phyloP scores from a whole-genome alignment of 1,284 basidiomycete species.

The Gomphus sp. region DNA sequence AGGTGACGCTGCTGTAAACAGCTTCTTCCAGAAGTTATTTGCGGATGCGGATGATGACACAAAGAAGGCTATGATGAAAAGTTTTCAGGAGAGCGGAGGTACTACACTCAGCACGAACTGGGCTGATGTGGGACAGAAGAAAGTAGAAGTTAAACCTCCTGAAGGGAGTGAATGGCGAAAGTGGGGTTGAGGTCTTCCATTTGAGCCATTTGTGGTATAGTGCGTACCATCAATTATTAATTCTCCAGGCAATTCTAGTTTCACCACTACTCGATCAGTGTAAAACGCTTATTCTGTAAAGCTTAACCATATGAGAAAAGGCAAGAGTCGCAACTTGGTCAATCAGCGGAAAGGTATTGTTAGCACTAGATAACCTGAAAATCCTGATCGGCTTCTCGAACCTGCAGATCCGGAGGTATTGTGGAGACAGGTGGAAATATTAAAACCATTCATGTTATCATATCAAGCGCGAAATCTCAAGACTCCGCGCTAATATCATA shows the following conservation, averaged over 20 bases:
- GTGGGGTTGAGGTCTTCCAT: conserved; percentile 38
- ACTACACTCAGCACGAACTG: conserved; percentile 92
- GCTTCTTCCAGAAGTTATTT: conserved; percentile 81
- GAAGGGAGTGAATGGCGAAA: conserved; percentile 74
- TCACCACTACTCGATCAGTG: neutral
- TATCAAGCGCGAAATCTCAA: neutral
- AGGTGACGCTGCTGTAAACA: conserved; percentile 35
- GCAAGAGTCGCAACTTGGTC: too few relatives aligned
- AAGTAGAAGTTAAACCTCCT: conserved; percentile 71
- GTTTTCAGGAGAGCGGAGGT: conserved; percentile 83
- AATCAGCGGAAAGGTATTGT: too few relatives aligned
- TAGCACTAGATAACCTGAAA: too few relatives aligned
- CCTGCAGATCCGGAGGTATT: neutral
- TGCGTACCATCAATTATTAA: neutral
- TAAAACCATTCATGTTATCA: neutral
- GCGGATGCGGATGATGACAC: conserved; percentile 83
- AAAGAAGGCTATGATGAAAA: conserved; percentile 91
- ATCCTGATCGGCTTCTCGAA: too few relatives aligned
- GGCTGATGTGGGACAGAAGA: conserved; percentile 69
- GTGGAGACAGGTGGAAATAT: too few relatives aligned
- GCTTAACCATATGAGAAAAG: too few relatives aligned
- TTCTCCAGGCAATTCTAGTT: neutral
- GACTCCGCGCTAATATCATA: neutral
- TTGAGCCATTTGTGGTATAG: neutral
- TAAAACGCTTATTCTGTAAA: too few relatives aligned